Evolutionary conservation across 202 grass and related monocot species (phyloP).

Genomic region (Musa balbisiana): DNA sequence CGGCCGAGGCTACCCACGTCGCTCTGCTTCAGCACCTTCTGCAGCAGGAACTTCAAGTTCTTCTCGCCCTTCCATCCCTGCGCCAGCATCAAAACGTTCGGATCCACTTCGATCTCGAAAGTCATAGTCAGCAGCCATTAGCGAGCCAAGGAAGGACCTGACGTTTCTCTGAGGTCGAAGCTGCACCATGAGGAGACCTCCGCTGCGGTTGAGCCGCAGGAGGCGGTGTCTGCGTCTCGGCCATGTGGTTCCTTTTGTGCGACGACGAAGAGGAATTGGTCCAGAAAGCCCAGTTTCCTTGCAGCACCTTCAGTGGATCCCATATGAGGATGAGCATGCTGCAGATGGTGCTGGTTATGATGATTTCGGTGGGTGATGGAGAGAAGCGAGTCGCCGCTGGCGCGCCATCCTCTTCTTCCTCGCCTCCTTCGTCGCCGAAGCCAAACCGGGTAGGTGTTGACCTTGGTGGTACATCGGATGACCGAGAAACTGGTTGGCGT

Average conservation of each 20-base stretch:
- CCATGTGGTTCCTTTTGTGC: slow-evolving; percentile 4
- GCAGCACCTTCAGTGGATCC: neutral
- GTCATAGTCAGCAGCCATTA: neutral
- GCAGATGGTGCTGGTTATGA: slow-evolving; percentile 29
- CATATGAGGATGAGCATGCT: slow-evolving; percentile 1
- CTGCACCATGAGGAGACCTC: slow-evolving; percentile 3
- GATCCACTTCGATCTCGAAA: too few relatives aligned
- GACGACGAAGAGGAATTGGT: slow-evolving; percentile 15
- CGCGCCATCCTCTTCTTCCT: slow-evolving; percentile 88
- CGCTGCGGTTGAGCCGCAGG: slow-evolving; percentile 23
- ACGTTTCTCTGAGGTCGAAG: slow-evolving; percentile 34
- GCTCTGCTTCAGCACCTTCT: slow-evolving; percentile 98
- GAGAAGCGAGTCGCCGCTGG: slow-evolving; percentile 52
- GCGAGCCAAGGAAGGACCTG: slow-evolving; percentile 42
- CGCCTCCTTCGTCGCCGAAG: slow-evolving; percentile 71
- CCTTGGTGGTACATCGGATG: slow-evolving; percentile 29
- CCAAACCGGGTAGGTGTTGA: slow-evolving; percentile 20
- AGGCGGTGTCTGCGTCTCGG: slow-evolving; percentile 8
- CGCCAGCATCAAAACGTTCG: neutral
- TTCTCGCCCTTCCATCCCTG: slow-evolving; percentile 55
- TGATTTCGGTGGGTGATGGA: slow-evolving; percentile 63
- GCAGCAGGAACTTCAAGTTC: slow-evolving; percentile 74
- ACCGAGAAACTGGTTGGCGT: slow-evolving; percentile 29
- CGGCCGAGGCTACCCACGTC: slow-evolving; percentile 78
- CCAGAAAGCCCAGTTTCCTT: slow-evolving; percentile 36